Evolutionary conservation across 2,329 filamentous ascomycete genomes (phyloP).

Genomic region (Aspergillus sp.): DNA sequence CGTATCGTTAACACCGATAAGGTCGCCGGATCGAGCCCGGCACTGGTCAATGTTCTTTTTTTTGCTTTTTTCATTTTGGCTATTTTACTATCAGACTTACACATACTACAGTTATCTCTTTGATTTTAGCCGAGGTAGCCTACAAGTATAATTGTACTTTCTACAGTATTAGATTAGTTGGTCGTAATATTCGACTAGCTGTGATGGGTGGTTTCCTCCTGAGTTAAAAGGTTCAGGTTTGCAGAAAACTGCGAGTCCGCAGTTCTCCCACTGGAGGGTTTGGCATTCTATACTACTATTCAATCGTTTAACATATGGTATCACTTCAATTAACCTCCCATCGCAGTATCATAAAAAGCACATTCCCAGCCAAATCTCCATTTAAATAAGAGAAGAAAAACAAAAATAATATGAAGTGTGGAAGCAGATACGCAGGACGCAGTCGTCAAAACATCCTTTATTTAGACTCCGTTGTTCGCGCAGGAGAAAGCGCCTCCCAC

Average conservation of each 20-base stretch:
- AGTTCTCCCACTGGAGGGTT: not conserved
- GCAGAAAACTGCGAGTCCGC: not conserved
- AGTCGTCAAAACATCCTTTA: not conserved
- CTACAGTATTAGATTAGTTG: not conserved
- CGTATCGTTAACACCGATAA: constrained; percentile 39
- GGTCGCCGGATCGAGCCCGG: constrained; percentile 33
- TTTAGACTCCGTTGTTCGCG: constrained; percentile 46
- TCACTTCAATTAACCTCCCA: not conserved
- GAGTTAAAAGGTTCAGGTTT: not conserved
- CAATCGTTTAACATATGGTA: not conserved
- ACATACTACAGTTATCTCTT: not conserved
- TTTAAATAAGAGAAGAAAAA: not conserved
- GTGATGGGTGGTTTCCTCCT: not conserved
- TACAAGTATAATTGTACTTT: not conserved
- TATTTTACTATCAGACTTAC: not conserved
- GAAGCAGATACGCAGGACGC: not conserved
- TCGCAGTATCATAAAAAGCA: not conserved
- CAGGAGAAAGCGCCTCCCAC: constrained; percentile 77
- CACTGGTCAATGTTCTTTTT: constrained; percentile 7
- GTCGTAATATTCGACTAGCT: not conserved
- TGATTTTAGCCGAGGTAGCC: not conserved
- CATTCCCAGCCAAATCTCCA: not conserved
- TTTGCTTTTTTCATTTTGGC: not conserved
- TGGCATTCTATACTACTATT: constrained; percentile 5
- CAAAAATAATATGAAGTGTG: constrained; percentile 8